Base-by-base conservation (phyloP, 2,329 filamentous ascomycete species). In the Aspergillus puulaauensis region DNA sequence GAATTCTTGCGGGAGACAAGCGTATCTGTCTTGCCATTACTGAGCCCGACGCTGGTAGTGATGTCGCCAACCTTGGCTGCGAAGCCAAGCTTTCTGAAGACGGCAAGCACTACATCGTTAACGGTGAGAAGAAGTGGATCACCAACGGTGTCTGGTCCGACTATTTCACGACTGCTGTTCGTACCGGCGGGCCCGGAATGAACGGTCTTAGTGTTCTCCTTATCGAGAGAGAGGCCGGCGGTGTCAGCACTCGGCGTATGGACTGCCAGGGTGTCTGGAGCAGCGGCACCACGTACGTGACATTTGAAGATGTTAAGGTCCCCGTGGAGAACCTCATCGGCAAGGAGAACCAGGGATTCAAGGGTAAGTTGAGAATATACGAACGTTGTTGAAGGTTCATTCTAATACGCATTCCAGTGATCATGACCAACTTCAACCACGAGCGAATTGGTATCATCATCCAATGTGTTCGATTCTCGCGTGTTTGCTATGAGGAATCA, bases 341-440 rank as follows among this genome's bases (percentile, higher is more conserved):
- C 79, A 98, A 97, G 82, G 89, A 96, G 81, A 96, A 99, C 83
- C 89, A 96, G 75, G 95, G 95, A 40, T 99, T 99, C 86, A 91
- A 93, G 79, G 84, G 85, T 86, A 76, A 66, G 72, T 61, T 56
- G 17, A 47, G 37, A 17, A 9, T 19, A 23, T 15, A 14, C 4
- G 31, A 31, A 9, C 8, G 27, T 31, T 31, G 27, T 11, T 31
- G 27, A 31, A 4, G 7, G 6, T 45, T 35, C n/a, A 31, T 12
- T 21, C 53, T 61, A 43, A 60, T 40, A 21, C 19, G 43, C 19
- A 21, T 43, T 9, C 23, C 33, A 85, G 92, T 96, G 73, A 93
- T 99, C 82, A 98, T 98, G 93, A 97, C 91, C 74, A 97, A 97
- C 84, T 97, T 97, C 83, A 98, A 98, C 85, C 95, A 98, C 83